Evolutionary conservation across 2,329 filamentous ascomycete genomes (phyloP), one percentile per base, ranked within the genome.

Genomic region (Didymosphaeria variabile): DNA sequence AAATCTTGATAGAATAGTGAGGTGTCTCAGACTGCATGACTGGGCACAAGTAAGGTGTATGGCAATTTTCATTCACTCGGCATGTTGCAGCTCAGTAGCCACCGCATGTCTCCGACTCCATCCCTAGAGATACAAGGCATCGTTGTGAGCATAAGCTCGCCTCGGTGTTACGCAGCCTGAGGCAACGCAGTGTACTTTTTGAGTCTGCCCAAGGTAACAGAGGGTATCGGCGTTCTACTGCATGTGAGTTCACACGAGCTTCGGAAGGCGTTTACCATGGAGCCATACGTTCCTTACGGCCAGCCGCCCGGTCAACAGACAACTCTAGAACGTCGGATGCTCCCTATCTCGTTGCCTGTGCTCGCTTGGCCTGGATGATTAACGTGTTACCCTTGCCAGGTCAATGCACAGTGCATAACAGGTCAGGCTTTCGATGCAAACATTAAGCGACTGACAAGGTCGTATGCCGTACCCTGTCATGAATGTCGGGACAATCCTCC

Each of bases 401-500:
- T 65, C 60, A 56, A 57, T 57, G 60, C 60, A 54, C n/a, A 17
- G 38, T 55, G 46, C 46, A 45, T 32, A 36, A 31, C 50, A 58
- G 40, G 56, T 56, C 42, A 53, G 56, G 54, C 36, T 44, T 56
- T 21, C 55, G 53, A 59, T 61, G 56, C 53, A 55, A 42, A 53
- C 31, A 19, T 51, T 60, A 59, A 63, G 53, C 60, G 56, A 60
- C 57, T 17, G 40, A 36, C 55, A 40, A 34, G 51, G 45, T 62
- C 64, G 64, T 65, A 61, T 63, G 63, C 58, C 62, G 51, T 46
- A 56, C 44, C 57, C 52, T 57, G 55, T 55, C 60, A 60, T 50
- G 58, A 63, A 65, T 62, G 61, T 58, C 59, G 57, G 66, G 63
- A 52, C 56, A 57, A 32, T 49, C 56, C 49, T 55, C 59, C 56